Conservation (phyloP, 1,284 basidiomycete genomes). For the Ustilago shanxiensis region DNA sequence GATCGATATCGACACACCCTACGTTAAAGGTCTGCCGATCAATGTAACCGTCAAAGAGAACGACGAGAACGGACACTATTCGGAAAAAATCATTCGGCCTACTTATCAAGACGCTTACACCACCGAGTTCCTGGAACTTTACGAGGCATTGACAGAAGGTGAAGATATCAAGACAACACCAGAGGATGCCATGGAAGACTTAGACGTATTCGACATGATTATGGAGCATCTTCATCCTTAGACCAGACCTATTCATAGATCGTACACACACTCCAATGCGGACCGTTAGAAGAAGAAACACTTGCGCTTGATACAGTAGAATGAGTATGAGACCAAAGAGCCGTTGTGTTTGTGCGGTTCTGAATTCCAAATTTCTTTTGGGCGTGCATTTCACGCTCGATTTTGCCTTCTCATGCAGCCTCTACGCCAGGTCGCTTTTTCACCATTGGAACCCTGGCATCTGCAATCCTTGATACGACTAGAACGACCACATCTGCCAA, state of each 20-base stretch:
- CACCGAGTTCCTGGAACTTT: slow-evolving; percentile 68
- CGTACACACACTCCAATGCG: no score
- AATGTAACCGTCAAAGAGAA: slow-evolving; percentile 68
- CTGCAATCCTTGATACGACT: no score
- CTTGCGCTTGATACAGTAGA: no score
- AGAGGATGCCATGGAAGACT: slow-evolving; percentile 63
- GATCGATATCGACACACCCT: slow-evolving; percentile 69
- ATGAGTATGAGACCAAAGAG: neutral
- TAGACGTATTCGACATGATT: slow-evolving; percentile 70
- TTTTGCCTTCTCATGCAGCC: neutral
- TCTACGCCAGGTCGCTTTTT: no score
- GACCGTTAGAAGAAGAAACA: no score
- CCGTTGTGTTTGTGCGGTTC: neutral
- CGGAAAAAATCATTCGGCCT: slow-evolving; percentile 62
- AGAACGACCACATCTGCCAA: no score
- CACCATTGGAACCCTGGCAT: no score
- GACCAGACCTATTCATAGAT: neutral
- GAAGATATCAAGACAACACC: slow-evolving; percentile 45
- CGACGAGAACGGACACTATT: slow-evolving; percentile 62
- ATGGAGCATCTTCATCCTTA: slow-evolving; percentile 42
- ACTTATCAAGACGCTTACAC: slow-evolving; percentile 72
- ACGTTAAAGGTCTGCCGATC: slow-evolving; percentile 72
- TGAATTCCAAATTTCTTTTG: neutral
- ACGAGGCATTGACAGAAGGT: slow-evolving; percentile 58
- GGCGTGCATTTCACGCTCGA: slow-evolving; percentile 28